Evolutionary conservation across 2,329 filamentous ascomycete species (phyloP).

Genomic region (Cyphellophora europaea): DNA sequence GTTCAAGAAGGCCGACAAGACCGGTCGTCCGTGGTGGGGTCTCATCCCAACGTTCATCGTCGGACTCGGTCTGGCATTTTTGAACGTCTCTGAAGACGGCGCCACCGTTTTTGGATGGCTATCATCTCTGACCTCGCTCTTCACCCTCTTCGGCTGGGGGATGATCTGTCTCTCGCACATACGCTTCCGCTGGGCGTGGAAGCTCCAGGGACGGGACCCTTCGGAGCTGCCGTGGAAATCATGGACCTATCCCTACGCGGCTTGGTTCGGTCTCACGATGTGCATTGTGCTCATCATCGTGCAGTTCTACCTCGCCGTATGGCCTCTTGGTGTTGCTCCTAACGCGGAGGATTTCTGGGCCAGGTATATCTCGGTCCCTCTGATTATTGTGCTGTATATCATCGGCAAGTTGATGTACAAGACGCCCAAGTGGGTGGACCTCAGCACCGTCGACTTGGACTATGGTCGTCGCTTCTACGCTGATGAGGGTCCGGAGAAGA

Average conservation of each 20-base stretch:
- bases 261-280: conserved; percentile 35
- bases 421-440: conserved; percentile 14
- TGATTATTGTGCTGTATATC: conserved; percentile 33
- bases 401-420: conserved; percentile 32
- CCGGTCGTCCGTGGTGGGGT: conserved; percentile 33
- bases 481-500: conserved; percentile 5
- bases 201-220: conserved; percentile 56
- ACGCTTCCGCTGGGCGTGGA: conserved; percentile 79
- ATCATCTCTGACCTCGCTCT: conserved; percentile 54
- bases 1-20: conserved; percentile 34
- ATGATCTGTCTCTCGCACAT: conserved; percentile 69
- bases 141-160: conserved; percentile 49
- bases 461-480: conserved; percentile 6
- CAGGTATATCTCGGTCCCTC: conserved; percentile 36
- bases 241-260: conserved; percentile 34
- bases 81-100: conserved; percentile 37
- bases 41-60: conserved; percentile 28
- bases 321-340: conserved; percentile 28
- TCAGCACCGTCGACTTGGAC: conserved; percentile 6
- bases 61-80: conserved; percentile 30
- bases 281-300: conserved; percentile 34
- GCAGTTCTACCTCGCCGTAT: conserved; percentile 40
- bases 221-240: conserved; percentile 72
- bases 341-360: conserved; percentile 37
- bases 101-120: conserved; percentile 38